Conservation (phyloP, 2,329 filamentous ascomycete species). For the Aurifilum marmelostoma region DNA sequence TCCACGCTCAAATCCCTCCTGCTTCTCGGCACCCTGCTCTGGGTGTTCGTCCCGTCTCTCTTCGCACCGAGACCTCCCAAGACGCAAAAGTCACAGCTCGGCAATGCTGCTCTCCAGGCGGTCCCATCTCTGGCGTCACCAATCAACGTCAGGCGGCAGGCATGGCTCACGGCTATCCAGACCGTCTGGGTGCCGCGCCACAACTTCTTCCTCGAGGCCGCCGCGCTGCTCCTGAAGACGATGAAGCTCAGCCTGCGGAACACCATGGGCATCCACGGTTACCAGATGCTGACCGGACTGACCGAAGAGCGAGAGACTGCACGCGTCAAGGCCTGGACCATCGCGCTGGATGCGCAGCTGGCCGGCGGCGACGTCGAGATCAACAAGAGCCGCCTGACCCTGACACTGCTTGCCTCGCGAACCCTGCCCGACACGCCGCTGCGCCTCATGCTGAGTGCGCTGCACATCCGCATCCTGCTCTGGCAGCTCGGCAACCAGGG, state of each 20-base stretch:
- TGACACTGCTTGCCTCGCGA: constrained; percentile 85
- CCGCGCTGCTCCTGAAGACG: constrained; percentile 78
- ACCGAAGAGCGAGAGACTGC: constrained; percentile 85
- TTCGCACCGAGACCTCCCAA: constrained; percentile 59
- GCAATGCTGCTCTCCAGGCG: constrained; percentile 45
- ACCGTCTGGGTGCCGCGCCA: constrained; percentile 90
- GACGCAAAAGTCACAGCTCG: constrained; percentile 46
- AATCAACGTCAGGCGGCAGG: constrained; percentile 82
- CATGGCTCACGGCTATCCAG: constrained; percentile 92
- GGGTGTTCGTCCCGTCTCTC: constrained; percentile 58
- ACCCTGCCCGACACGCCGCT: constrained; percentile 83
- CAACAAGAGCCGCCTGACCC: constrained; percentile 80
- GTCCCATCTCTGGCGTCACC: constrained; percentile 78
- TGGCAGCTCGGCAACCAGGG: constrained; percentile 74
- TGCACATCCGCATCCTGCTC: constrained; percentile 87
- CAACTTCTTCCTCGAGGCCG: constrained; percentile 82
- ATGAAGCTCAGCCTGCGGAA: constrained; percentile 81
- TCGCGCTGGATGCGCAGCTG: constrained; percentile 89
- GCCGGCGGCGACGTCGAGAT: constrained; percentile 89
- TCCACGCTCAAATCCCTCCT: constrained; percentile 57
- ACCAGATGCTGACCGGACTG: constrained; percentile 77
- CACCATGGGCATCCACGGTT: constrained; percentile 74
- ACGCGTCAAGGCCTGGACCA: constrained; percentile 88
- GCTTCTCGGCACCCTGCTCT: constrained; percentile 57
- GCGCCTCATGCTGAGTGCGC: constrained; percentile 85